Percentiles rank a stretch among this genome's conserved stretches.
Conservation (phyloP, 495 filamentous ascomycete genomes). For the Glarea lozoyensis region DNA sequence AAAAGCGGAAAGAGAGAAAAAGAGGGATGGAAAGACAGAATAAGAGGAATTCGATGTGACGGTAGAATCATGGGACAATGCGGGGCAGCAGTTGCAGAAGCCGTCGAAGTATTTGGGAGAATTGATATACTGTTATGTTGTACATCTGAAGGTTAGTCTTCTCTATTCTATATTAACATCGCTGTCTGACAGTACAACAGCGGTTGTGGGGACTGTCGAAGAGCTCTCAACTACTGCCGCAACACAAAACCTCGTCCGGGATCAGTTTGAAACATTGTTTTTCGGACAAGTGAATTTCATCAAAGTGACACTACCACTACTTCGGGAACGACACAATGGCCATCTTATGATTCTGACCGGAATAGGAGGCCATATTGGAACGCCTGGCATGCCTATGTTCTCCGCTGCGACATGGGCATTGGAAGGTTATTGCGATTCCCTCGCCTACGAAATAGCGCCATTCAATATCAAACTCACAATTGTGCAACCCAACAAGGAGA, state of each 20-base stretch:
- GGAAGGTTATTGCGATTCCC: conserved; percentile 94
- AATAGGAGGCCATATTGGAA: conserved; percentile 87
- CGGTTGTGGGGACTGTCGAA: conserved; percentile 84
- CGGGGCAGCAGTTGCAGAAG: conserved; percentile 81
- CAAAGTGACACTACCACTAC: conserved; percentile 73
- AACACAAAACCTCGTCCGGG: conserved; percentile 68
- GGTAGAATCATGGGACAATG: conserved; percentile 48
- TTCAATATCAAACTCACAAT: conserved; percentile 97
- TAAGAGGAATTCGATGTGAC: conserved; percentile 44
- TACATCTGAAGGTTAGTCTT: conserved; percentile 62
- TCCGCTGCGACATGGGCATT: conserved; percentile 90
- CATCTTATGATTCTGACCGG: conserved; percentile 88
- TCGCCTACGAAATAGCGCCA: conserved; percentile 94
- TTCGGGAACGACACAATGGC: conserved; percentile 68
- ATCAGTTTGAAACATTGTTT: conserved; percentile 91
- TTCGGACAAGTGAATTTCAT: conserved; percentile 95
- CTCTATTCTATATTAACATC: neutral
- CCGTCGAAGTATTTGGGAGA: conserved; percentile 71
- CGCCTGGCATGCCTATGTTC: conserved; percentile 83
- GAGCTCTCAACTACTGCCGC: conserved; percentile 68
- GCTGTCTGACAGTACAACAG: conserved; percentile 31
- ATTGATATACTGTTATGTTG: conserved; percentile 87
- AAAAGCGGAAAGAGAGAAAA: conserved; percentile 45
- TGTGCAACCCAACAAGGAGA: conserved; percentile 79
- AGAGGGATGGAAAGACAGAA: conserved; percentile 50